Evolutionary conservation across 805 yeast species (phyloP).

Genomic region (Wickerhamiella siamensis): DNA sequence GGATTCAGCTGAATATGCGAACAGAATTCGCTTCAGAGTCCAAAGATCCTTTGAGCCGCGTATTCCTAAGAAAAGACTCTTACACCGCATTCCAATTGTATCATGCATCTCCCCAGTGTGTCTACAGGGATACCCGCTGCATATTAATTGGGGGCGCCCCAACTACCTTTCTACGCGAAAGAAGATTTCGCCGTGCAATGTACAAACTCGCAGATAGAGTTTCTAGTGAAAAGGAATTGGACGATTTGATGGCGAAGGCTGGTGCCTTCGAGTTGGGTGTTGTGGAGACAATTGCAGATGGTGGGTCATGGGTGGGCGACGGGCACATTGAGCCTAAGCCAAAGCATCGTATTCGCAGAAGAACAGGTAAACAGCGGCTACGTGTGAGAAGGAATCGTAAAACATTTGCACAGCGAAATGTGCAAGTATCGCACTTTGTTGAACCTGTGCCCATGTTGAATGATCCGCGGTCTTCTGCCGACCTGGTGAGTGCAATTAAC

Average conservation of each 20-base stretch:
- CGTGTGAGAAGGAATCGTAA: not conserved
- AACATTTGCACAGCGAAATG: not conserved
- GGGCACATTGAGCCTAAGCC: not conserved
- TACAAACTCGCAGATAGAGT: not conserved
- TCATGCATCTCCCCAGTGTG: conserved; percentile 18
- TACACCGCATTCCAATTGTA: conserved; percentile 24
- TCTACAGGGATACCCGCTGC: conserved; percentile 22
- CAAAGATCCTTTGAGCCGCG: too few species aligned
- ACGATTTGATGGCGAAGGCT: too few species aligned
- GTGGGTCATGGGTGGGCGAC: not conserved
- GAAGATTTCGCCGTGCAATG: not conserved
- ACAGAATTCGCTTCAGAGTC: too few species aligned
- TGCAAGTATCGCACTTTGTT: not conserved
- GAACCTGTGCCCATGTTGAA: too few species aligned
- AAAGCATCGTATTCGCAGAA: too few species aligned
- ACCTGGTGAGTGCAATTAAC: too few species aligned
- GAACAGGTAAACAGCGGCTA: not conserved
- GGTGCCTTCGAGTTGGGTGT: not conserved
- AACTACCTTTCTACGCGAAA: not conserved
- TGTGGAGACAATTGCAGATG: not conserved
- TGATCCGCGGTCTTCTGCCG: too few species aligned
- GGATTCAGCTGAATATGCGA: too few species aligned
- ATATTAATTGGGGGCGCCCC: conserved; percentile 25
- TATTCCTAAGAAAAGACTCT: conserved; percentile 16
- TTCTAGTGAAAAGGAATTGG: not conserved